phyloP scores from a whole-genome alignment of 225 moss, liverwort and hornwort genomes.

The Ulota crispa region DNA sequence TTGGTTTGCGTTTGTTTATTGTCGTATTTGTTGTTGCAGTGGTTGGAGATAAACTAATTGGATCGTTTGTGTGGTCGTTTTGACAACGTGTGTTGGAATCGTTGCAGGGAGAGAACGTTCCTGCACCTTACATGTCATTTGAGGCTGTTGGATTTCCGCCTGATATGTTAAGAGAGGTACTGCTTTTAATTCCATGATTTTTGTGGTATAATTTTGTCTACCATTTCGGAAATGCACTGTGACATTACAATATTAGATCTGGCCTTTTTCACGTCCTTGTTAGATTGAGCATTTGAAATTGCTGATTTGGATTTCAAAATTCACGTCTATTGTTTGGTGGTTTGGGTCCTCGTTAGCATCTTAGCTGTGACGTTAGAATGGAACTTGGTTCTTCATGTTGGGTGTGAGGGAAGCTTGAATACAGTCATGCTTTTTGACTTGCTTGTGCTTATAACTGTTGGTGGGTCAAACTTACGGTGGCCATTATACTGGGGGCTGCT shows the following conservation, averaged over 20 bases:
- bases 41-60: not conserved
- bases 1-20: not conserved
- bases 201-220: not conserved
- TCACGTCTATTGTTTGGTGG: conserved; percentile 4
- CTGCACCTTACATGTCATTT: conserved; percentile 88
- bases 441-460: conserved; percentile 46
- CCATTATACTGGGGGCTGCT: conserved; percentile 99
- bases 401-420: conserved; percentile 22
- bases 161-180: conserved; percentile 92
- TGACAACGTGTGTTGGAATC: not conserved
- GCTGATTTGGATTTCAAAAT: not conserved
- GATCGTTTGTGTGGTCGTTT: not conserved
- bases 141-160: conserved; percentile 88
- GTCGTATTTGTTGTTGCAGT: not conserved
- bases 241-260: not conserved
- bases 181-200: not conserved
- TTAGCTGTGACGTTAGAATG: not conserved
- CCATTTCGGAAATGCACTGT: too few species aligned
- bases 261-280: not conserved
- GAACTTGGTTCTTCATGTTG: conserved; percentile 5
- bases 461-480: conserved; percentile 99
- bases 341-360: conserved; percentile 16
- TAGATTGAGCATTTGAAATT: not conserved
- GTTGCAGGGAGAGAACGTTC: conserved; percentile 87
- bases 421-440: conserved; percentile 28